Evolutionary conservation across 768 basidiomycete species (phyloP).

Genomic region (Mycena capillaripes): DNA sequence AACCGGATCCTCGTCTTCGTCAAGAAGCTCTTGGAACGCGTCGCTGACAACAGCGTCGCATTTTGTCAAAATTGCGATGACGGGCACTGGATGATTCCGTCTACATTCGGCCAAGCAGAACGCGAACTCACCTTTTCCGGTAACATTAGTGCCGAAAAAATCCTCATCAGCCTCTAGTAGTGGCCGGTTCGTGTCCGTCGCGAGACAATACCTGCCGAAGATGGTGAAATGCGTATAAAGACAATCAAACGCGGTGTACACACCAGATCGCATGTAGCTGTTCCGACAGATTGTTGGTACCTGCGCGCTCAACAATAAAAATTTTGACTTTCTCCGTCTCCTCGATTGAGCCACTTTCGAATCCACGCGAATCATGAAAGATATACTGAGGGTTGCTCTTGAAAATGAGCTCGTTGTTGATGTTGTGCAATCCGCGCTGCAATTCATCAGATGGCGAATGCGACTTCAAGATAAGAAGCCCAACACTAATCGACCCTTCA

Average conservation of each 20-base stretch:
- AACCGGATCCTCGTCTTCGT: constrained; percentile 25
- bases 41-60: constrained; percentile 45
- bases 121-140: constrained; percentile 40
- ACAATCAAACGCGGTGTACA: no score
- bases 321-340: no score
- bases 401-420: no score
- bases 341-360: no score
- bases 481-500: no score
- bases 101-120: background rate
- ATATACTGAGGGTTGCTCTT: no score
- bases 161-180: no score
- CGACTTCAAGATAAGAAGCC: no score
- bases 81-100: constrained; percentile 47
- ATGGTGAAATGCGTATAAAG: no score
- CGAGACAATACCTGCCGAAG: constrained; percentile 54
- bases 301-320: constrained; percentile 40
- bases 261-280: constrained; percentile 58
- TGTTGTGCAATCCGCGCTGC: no score
- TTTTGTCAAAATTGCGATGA: constrained; percentile 55
- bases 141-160: constrained; percentile 47
- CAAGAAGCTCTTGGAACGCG: constrained; percentile 35
- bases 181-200: constrained; percentile 43
- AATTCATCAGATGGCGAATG: no score
- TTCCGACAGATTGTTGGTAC: constrained; percentile 33
- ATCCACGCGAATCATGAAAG: no score